Conservation (phyloP, 495 filamentous ascomycete genomes). For the Acidomyces sp. region DNA sequence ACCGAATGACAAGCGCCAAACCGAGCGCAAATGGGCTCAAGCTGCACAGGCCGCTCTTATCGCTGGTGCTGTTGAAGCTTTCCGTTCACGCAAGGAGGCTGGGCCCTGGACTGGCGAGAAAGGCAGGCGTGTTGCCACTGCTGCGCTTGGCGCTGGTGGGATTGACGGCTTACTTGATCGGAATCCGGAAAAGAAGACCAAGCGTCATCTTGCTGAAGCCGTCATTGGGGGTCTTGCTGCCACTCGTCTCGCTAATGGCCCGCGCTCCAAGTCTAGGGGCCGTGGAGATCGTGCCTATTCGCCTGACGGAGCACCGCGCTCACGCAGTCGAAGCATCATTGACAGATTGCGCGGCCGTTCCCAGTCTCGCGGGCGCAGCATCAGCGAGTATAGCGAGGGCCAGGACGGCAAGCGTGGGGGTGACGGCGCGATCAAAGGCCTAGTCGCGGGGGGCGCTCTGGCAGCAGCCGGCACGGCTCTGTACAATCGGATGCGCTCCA, state of each 20-base stretch:
- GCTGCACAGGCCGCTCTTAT: slow-evolving; percentile 75
- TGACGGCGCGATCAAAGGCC: slow-evolving; percentile 43
- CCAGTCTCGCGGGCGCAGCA: slow-evolving; percentile 35
- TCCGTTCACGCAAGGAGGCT: slow-evolving; percentile 70
- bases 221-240: slow-evolving; percentile 74
- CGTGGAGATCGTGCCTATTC: slow-evolving; percentile 13
- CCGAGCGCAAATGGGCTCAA: slow-evolving; percentile 59
- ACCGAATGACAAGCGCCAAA: slow-evolving; percentile 33
- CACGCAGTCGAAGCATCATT: slow-evolving; percentile 23
- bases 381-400: slow-evolving; percentile 10
- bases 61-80: slow-evolving; percentile 78
- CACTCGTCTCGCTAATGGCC: slow-evolving; percentile 67
- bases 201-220: slow-evolving; percentile 56
- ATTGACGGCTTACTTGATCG: slow-evolving; percentile 63
- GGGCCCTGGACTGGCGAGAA: slow-evolving; percentile 76
- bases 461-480: slow-evolving; percentile 72
- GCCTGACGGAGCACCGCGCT: slow-evolving; percentile 15
- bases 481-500: slow-evolving; percentile 50
- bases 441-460: slow-evolving; percentile 62
- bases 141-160: slow-evolving; percentile 70
- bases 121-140: slow-evolving; percentile 74
- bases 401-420: slow-evolving; percentile 29
- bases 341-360: slow-evolving; percentile 26
- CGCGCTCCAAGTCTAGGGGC: slow-evolving; percentile 36
- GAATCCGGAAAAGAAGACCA: slow-evolving; percentile 61